These are phyloP conservation scores for Solanum stenotomum DNA, from an alignment of 257 asterid species.

Conservation along the genomic window DNA sequence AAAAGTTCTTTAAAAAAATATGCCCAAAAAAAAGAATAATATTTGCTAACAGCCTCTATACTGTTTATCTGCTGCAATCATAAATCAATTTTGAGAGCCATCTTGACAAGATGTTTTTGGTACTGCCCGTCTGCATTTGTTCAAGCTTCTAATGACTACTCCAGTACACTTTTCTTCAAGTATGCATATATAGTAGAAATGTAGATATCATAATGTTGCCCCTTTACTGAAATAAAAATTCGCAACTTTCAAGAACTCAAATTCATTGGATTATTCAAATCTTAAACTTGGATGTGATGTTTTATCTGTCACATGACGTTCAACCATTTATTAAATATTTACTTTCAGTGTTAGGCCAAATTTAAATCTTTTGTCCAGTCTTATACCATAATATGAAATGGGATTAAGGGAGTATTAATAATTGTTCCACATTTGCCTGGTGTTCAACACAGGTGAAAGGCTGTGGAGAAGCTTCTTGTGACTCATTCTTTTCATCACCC, in stretches of 20 bases:
- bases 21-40: background rate
- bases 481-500: slow-evolving; percentile 84
- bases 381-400: no score
- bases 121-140: background rate
- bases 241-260: background rate
- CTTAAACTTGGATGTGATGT: background rate
- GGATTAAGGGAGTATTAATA: no score
- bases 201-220: background rate
- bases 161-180: background rate
- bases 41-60: background rate
- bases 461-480: slow-evolving; percentile 89
- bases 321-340: background rate
- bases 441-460: slow-evolving; percentile 62
- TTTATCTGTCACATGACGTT: background rate
- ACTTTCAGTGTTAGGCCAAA: background rate
- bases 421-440: background rate
- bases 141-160: background rate
- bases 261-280: background rate
- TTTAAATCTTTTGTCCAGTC: no score
- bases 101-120: background rate
- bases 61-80: background rate
- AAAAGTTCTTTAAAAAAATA: background rate
- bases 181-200: background rate
- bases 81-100: background rate
- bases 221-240: background rate